Evolutionary conservation across 208 protist genomes (phyloP).

Genomic region (Trypanosoma vivax): DNA sequence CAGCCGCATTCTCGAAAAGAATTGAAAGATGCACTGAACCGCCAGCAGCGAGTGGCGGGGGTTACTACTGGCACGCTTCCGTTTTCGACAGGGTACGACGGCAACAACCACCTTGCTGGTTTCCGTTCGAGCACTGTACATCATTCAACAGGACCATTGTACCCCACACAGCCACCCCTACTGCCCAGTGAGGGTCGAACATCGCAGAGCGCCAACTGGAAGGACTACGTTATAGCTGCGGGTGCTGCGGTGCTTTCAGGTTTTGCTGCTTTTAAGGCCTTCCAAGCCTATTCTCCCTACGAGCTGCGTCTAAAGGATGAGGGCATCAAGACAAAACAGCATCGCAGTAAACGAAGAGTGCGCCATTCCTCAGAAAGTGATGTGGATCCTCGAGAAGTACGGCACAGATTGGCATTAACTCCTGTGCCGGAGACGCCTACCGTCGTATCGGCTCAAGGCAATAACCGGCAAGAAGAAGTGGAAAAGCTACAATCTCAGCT

Average conservation of each 20-base stretch:
- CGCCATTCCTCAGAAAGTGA: conserved; percentile 19
- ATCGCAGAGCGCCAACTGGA: conserved; percentile 42
- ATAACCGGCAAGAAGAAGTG: conserved; percentile 26
- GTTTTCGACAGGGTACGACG: background rate
- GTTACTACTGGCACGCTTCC: background rate
- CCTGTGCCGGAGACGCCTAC: conserved; percentile 18
- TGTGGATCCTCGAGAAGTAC: background rate
- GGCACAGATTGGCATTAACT: conserved; percentile 7
- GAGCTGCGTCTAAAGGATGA: conserved; percentile 72
- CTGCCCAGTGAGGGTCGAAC: conserved; percentile 16
- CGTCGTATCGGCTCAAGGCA: background rate
- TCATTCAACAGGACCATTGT: conserved; percentile 20
- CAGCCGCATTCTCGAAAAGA: conserved; percentile 37
- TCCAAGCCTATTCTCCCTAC: conserved; percentile 71
- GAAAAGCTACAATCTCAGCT: conserved; percentile 47
- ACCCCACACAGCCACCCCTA: conserved; percentile 28
- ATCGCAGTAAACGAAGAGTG: background rate
- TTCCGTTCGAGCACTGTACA: background rate
- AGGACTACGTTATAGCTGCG: conserved; percentile 68
- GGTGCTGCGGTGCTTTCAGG: conserved; percentile 47
- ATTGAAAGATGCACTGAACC: conserved; percentile 27
- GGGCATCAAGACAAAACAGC: background rate
- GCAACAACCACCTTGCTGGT: background rate
- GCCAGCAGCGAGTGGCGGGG: background rate
- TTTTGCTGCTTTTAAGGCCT: conserved; percentile 51